These are phyloP conservation scores for Tagetes patula DNA, from an alignment of 129 eudicot species.

Conservation along the genomic window DNA sequence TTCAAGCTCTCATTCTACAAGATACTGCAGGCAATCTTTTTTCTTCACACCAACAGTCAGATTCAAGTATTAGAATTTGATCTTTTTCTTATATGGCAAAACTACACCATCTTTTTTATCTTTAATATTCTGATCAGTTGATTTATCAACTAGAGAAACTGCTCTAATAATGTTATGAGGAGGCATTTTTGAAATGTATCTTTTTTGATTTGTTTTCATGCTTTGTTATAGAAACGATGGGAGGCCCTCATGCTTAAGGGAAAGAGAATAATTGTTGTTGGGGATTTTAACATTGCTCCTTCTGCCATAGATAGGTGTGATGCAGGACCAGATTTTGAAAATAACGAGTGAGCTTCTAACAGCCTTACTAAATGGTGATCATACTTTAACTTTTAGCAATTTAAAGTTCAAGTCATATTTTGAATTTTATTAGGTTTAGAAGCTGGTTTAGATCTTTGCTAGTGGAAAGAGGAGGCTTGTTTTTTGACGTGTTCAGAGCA, in stretches of 20 bases:
- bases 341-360: constrained; percentile 72
- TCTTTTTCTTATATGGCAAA: neutral
- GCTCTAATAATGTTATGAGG: neutral
- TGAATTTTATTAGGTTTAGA: constrained; percentile 67
- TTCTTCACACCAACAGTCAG: neutral
- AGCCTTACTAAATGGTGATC: neutral
- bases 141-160: neutral
- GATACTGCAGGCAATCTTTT: constrained; percentile 62
- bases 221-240: constrained; percentile 90
- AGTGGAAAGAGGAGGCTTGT: constrained; percentile 69
- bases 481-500: constrained; percentile 78
- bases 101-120: neutral
- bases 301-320: constrained; percentile 92
- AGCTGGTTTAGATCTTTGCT: constrained; percentile 91
- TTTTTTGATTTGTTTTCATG: constrained; percentile 17
- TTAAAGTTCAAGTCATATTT: neutral
- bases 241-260: constrained; percentile 65
- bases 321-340: constrained; percentile 95
- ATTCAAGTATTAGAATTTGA: neutral
- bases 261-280: constrained; percentile 78
- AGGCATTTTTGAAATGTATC: neutral
- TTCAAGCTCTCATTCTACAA: constrained; percentile 74
- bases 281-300: constrained; percentile 96
- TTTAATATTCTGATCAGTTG: neutral
- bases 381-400: constrained; percentile 4